Conservation (phyloP, 208 protist genomes). For the Acanthamoeba healyi region DNA sequence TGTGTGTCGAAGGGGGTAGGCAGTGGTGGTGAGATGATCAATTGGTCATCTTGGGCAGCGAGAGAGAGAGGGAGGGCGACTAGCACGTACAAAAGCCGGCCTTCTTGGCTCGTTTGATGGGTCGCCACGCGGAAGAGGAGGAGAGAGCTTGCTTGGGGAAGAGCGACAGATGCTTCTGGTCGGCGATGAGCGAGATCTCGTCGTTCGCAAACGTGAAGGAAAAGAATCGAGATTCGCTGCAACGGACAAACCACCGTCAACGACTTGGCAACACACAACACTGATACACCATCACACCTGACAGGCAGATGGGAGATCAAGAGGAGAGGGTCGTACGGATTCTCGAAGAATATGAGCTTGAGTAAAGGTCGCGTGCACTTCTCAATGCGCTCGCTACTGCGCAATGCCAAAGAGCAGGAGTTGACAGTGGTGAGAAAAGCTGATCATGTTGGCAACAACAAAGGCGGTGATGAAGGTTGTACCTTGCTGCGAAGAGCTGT, state of each 20-base stretch:
- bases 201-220: conserved; percentile 67
- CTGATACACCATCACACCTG: no score
- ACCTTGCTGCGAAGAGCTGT: conserved; percentile 54
- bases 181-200: conserved; percentile 70
- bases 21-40: not conserved
- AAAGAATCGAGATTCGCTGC: conserved; percentile 56
- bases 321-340: not conserved
- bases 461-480: not conserved
- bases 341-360: conserved; percentile 72
- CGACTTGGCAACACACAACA: not conserved
- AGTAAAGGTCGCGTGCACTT: conserved; percentile 68
- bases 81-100: conserved; percentile 65
- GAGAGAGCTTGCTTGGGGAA: conserved; percentile 16
- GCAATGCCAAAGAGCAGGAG: no score
- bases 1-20: not conserved
- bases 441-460: not conserved
- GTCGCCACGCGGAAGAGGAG: conserved; percentile 21
- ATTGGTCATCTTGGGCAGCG: not conserved
- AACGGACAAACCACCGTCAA: no score
- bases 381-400: conserved; percentile 41
- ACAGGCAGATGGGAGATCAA: not conserved
- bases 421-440: no score
- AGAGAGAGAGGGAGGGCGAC: not conserved
- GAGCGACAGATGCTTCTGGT: conserved; percentile 30
- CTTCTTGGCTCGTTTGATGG: conserved; percentile 65